These are phyloP conservation scores for Spathaspora arborariae DNA, from an alignment of 805 yeast genomes.

Conservation along the genomic window DNA sequence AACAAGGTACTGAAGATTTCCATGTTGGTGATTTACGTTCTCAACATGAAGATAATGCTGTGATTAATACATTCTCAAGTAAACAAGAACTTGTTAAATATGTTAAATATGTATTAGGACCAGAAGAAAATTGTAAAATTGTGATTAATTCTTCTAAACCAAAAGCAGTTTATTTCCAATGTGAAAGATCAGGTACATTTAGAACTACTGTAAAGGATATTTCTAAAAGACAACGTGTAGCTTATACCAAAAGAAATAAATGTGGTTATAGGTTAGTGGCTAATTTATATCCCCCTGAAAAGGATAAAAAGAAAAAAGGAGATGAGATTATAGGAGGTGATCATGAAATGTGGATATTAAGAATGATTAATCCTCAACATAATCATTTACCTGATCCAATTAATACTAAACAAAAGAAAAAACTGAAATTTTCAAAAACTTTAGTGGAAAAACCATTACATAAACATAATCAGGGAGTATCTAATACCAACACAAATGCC, in stretches of 20 bases:
- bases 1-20: constrained; percentile 7
- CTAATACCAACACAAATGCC: constrained; percentile 4
- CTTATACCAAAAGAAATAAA: constrained; percentile 44
- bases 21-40: constrained; percentile 19
- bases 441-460: constrained; percentile 44
- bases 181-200: constrained; percentile 43
- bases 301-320: constrained; percentile 32
- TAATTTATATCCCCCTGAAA: constrained; percentile 41
- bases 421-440: constrained; percentile 36
- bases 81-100: constrained; percentile 26
- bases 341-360: constrained; percentile 42
- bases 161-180: constrained; percentile 45
- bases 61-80: constrained; percentile 24
- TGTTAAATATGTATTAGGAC: constrained; percentile 37
- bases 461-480: constrained; percentile 1
- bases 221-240: constrained; percentile 43
- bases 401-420: constrained; percentile 30
- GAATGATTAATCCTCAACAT: constrained; percentile 45
- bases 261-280: constrained; percentile 45
- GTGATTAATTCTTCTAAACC: constrained; percentile 46
- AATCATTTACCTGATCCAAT: constrained; percentile 43
- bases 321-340: constrained; percentile 10
- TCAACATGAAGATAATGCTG: constrained; percentile 27
- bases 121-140: constrained; percentile 37
- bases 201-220: constrained; percentile 46